These are phyloP conservation scores for Stereum hirsutum DNA, from an alignment of 1,284 basidiomycete species.

Conservation along the genomic window DNA sequence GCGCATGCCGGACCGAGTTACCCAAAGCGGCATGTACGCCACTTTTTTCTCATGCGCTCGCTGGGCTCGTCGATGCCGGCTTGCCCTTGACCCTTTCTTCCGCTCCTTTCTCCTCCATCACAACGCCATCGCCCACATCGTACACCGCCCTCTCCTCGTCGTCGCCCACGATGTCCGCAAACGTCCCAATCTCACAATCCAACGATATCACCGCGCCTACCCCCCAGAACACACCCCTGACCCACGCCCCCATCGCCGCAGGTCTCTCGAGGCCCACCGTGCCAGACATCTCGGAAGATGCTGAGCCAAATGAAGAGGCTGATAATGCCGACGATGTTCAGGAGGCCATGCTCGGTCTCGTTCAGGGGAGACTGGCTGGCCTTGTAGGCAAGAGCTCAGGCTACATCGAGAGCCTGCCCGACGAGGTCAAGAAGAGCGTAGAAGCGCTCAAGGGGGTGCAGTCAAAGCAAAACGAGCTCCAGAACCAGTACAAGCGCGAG, in stretches of 20 bases:
- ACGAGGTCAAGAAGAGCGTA: slow-evolving; percentile 76
- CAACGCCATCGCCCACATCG: too few relatives aligned
- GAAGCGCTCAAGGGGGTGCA: slow-evolving; percentile 95
- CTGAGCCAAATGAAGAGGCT: slow-evolving; percentile 43
- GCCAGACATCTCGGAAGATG: slow-evolving; percentile 62
- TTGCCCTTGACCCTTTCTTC: too few relatives aligned
- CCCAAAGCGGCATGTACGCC: too few relatives aligned
- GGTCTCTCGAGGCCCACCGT: slow-evolving; percentile 62
- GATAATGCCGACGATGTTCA: slow-evolving; percentile 24
- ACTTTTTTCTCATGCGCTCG: too few relatives aligned
- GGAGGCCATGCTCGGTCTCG: slow-evolving; percentile 45
- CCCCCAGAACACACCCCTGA: slow-evolving; percentile 76
- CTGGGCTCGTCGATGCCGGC: too few relatives aligned
- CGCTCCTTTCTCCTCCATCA: too few relatives aligned
- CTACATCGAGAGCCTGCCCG: slow-evolving; percentile 82
- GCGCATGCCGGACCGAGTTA: too few relatives aligned
- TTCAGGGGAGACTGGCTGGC: slow-evolving; percentile 54
- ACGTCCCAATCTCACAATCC: slow-evolving; percentile 33
- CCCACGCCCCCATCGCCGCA: slow-evolving; percentile 55
- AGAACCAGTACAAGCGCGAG: slow-evolving; percentile 95
- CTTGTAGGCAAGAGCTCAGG: slow-evolving; percentile 78
- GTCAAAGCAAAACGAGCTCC: slow-evolving; percentile 86
- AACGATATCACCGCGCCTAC: slow-evolving; percentile 57
- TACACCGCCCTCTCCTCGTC: too few relatives aligned
- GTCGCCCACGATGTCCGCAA: slow-evolving; percentile 35